These are phyloP conservation scores for Marchantia paleacea DNA, from an alignment of 225 moss, liverwort and hornwort species.

Conservation along the genomic window DNA sequence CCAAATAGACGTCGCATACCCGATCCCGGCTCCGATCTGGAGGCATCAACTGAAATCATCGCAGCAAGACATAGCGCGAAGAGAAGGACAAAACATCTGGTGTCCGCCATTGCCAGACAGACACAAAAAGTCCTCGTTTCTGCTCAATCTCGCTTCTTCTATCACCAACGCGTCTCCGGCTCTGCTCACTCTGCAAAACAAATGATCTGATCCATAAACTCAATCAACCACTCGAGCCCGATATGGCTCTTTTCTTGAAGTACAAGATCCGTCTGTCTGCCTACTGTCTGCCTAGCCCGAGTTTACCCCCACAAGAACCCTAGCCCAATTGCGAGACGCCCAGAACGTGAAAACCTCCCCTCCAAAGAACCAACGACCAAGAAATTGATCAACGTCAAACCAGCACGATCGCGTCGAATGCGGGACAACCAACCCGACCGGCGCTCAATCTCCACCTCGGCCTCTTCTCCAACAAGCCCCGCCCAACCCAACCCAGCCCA, in stretches of 20 bases:
- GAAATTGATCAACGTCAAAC: not conserved
- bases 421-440: not conserved
- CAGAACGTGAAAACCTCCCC: not conserved
- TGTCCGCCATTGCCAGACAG: slow-evolving; percentile 23
- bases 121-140: not conserved
- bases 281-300: not conserved
- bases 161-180: not conserved
- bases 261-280: not conserved
- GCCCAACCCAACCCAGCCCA: no score
- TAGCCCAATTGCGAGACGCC: not conserved
- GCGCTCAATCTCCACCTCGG: not conserved
- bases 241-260: not conserved
- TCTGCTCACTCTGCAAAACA: not conserved
- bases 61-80: slow-evolving; percentile 15
- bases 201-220: slow-evolving; percentile 13
- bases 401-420: slow-evolving; percentile 8
- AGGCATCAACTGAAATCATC: slow-evolving; percentile 20
- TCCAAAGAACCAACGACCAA: not conserved
- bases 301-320: not conserved
- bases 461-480: no score
- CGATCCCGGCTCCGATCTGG: slow-evolving; percentile 22
- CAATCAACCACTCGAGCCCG: not conserved
- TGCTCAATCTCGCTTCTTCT: not conserved
- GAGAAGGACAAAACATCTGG: slow-evolving; percentile 19
- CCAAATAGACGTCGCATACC: slow-evolving; percentile 48